Evolutionary conservation across 306 rosid species (phyloP), one percentile per base, ranked within the genome.

Genomic region (Dryas octopetala): DNA sequence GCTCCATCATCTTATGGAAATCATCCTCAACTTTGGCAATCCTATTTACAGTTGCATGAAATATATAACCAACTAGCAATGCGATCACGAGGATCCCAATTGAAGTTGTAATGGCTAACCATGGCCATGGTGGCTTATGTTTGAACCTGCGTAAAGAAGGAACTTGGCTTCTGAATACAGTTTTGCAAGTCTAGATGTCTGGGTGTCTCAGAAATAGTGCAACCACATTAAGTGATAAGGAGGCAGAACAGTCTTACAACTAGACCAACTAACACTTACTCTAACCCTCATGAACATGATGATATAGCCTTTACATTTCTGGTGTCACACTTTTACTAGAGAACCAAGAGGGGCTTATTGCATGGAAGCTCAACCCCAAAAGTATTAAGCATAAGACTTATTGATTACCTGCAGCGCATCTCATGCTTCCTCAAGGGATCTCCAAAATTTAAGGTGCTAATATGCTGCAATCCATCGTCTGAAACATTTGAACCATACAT

Each of bases 351-450:
- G 50, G 16, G 61, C 41, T 32, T 5, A 80, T 61, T 41, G 19
- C 60, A 17, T 70, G 40, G 48, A 66, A 50, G 55, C 60, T 45
- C 28, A 46, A 60, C 48, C 14, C 67, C 19, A 62, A 12, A 47
- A 66, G 10, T 77, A 51, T 6, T 46, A 11, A 5, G 58, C 40
- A 63, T 13, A 76, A n/a, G 5, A 15, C 16, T 60, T 13, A 45
- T 43, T 52, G 10, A 47, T 80, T 84, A 92, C 98, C 99, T 86
- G 97, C 99, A 95, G 75, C 68, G 96, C 99, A 95, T 95, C 88
- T 90, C 97, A 79, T 95, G 99, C 88, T 86, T 95, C 82, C 99
- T 84, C 54, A 90, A 76, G 49, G 99, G 99, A 85, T 92, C 99
- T 71, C 99, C 99, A 61, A 95, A 95, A 83, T 84, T 95, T 47